These are phyloP conservation scores for Lentinula sp. DNA, from an alignment of 768 basidiomycete species.

Conservation along the genomic window DNA sequence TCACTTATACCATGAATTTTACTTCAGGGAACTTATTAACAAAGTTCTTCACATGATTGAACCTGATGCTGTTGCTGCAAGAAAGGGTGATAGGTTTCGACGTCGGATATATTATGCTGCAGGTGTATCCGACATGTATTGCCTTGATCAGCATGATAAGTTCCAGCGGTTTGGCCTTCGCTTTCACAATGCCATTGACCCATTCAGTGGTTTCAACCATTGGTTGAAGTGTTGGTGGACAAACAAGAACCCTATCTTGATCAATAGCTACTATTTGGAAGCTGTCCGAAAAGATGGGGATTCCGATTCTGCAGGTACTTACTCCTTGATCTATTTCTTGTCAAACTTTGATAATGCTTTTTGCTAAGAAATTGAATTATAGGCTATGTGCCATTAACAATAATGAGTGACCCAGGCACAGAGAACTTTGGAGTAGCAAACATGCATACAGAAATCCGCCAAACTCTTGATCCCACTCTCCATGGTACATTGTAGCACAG, in stretches of 20 bases:
- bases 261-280: slow-evolving; percentile 17
- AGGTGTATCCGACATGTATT: slow-evolving; percentile 18
- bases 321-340: too few relatives aligned
- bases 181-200: slow-evolving; percentile 17
- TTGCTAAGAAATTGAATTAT: not conserved
- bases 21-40: not conserved
- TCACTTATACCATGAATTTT: too few relatives aligned
- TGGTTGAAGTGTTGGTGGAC: slow-evolving; percentile 23
- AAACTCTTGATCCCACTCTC: slow-evolving; percentile 18
- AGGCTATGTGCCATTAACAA: slow-evolving; percentile 17
- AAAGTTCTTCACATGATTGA: not conserved
- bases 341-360: too few relatives aligned
- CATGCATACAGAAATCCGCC: slow-evolving; percentile 21
- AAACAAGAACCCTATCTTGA: slow-evolving; percentile 14
- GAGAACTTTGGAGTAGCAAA: slow-evolving; percentile 26
- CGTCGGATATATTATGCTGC: slow-evolving; percentile 18
- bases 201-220: slow-evolving; percentile 12
- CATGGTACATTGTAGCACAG: slow-evolving; percentile 19
- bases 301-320: slow-evolving; percentile 3
- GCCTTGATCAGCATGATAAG: slow-evolving; percentile 24
- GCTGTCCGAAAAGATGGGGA: slow-evolving; percentile 1
- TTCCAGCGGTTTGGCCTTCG: slow-evolving; percentile 17
- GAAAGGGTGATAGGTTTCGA: slow-evolving; percentile 5
- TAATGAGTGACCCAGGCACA: slow-evolving; percentile 22
- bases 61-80: not conserved